These are phyloP conservation scores for Erythrophleum fordii DNA, from an alignment of 306 rosid genomes.

Conservation along the genomic window DNA sequence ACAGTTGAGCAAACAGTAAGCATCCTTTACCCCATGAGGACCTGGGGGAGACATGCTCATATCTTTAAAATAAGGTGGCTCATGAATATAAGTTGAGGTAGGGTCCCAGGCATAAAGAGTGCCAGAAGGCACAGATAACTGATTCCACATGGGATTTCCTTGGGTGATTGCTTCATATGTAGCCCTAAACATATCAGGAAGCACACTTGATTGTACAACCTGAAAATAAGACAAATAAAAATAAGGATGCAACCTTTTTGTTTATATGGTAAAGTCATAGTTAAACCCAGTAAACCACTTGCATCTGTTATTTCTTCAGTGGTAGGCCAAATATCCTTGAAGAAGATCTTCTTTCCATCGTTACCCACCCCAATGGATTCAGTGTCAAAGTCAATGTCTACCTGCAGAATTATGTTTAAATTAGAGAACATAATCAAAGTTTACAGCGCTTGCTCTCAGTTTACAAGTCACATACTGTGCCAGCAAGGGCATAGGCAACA, in stretches of 20 bases:
- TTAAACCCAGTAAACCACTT: constrained; percentile 40
- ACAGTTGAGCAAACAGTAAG: constrained; percentile 92
- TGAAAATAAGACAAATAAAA: constrained; percentile 46
- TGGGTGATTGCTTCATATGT: constrained; percentile 91
- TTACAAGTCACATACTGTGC: constrained; percentile 71
- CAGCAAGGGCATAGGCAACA: constrained; percentile 97
- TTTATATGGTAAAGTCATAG: constrained; percentile 26
- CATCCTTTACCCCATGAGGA: constrained; percentile 75
- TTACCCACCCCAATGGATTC: constrained; percentile 84
- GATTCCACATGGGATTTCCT: constrained; percentile 95
- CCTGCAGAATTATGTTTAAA: constrained; percentile 61
- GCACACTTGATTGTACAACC: constrained; percentile 94
- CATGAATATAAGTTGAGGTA: constrained; percentile 83
- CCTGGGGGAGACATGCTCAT: constrained; percentile 99
- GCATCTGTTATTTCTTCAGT: constrained; percentile 85
- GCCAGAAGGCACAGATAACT: constrained; percentile 82
- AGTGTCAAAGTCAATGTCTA: constrained; percentile 79
- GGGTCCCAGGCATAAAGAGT: constrained; percentile 91
- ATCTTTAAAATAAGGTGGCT: constrained; percentile 85
- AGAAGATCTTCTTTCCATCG: constrained; percentile 74
- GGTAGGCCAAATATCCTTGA: constrained; percentile 93
- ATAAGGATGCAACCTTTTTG: constrained; percentile 16
- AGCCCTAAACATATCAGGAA: constrained; percentile 89
- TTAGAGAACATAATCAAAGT: constrained; percentile 38
- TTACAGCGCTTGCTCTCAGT: constrained; percentile 17